Evolutionary conservation across 2,329 filamentous ascomycete species (phyloP).

Genomic region (Colletotrichum nymphaeae): DNA sequence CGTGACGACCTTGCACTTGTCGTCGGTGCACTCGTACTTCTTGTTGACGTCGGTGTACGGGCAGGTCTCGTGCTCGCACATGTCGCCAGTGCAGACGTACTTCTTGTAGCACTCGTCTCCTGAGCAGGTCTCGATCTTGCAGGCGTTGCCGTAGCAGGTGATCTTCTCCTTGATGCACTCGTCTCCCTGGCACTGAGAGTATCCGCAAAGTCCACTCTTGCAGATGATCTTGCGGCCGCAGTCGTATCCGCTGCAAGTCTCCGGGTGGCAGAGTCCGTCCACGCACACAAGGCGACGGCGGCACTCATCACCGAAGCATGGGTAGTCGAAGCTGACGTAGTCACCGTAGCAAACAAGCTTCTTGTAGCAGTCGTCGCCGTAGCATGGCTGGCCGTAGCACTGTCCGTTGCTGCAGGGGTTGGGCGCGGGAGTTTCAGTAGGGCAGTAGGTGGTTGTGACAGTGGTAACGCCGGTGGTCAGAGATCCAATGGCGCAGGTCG

Average conservation of each 20-base stretch:
- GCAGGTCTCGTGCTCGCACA: slow-evolving; percentile 41
- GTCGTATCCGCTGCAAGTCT: slow-evolving; percentile 34
- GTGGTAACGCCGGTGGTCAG: slow-evolving; percentile 7
- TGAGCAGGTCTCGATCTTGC: slow-evolving; percentile 45
- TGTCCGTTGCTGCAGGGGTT: slow-evolving; percentile 8
- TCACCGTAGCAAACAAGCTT: slow-evolving; percentile 34
- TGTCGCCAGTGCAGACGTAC: slow-evolving; percentile 37
- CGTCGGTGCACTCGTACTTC: slow-evolving; percentile 49
- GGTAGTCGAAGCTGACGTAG: slow-evolving; percentile 41
- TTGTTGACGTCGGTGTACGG: slow-evolving; percentile 38
- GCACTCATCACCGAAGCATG: slow-evolving; percentile 48
- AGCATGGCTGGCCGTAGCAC: slow-evolving; percentile 29
- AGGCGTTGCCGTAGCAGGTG: slow-evolving; percentile 34
- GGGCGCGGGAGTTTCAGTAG: background rate
- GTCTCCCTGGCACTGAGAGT: slow-evolving; percentile 21
- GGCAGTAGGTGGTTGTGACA: slow-evolving; percentile 27
- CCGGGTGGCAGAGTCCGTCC: slow-evolving; percentile 29
- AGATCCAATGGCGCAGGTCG: slow-evolving; percentile 13
- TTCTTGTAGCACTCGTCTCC: slow-evolving; percentile 43
- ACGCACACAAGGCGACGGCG: slow-evolving; percentile 42
- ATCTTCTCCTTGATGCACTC: slow-evolving; percentile 27
- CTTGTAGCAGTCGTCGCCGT: slow-evolving; percentile 10
- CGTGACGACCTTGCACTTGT: slow-evolving; percentile 43
- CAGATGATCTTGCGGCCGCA: slow-evolving; percentile 17
- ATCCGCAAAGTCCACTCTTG: slow-evolving; percentile 18